phyloP scores from a whole-genome alignment of 805 yeast genomes.

The Candida sphagnicola region DNA sequence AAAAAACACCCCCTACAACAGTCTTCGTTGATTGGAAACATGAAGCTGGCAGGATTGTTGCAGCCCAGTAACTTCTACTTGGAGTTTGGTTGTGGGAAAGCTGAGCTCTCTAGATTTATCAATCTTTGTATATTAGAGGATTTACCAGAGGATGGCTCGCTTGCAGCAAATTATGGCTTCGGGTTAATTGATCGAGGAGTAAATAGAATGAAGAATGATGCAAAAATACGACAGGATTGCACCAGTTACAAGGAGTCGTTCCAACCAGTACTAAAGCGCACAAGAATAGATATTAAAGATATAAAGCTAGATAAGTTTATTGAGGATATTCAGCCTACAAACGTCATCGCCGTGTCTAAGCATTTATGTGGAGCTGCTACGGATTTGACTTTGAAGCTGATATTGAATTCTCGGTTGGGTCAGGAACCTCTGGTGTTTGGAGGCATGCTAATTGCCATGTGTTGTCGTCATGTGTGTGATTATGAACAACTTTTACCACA shows the following conservation, averaged over 20 bases:
- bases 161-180: slow-evolving; percentile 31
- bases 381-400: slow-evolving; percentile 71
- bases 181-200: slow-evolving; percentile 74
- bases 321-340: slow-evolving; percentile 14
- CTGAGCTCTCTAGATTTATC: slow-evolving; percentile 71
- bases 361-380: slow-evolving; percentile 95
- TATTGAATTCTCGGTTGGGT: slow-evolving; percentile 36
- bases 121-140: slow-evolving; percentile 32
- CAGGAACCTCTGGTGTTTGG: slow-evolving; percentile 18
- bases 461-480: slow-evolving; percentile 84
- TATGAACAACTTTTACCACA: slow-evolving; percentile 50
- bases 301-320: slow-evolving; percentile 48
- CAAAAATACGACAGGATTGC: slow-evolving; percentile 57
- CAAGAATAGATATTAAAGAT: slow-evolving; percentile 80
- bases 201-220: slow-evolving; percentile 74
- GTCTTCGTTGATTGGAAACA: slow-evolving; percentile 69
- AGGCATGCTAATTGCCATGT: slow-evolving; percentile 83
- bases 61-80: slow-evolving; percentile 37
- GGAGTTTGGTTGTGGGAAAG: slow-evolving; percentile 92
- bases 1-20: slow-evolving; percentile 82
- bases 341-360: slow-evolving; percentile 68
- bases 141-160: slow-evolving; percentile 1
- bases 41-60: slow-evolving; percentile 42
- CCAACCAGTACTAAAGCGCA: slow-evolving; percentile 41
- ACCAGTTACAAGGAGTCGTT: slow-evolving; percentile 13